Conservation (phyloP, 306 rosid genomes). For the Mucuna pruriens region DNA sequence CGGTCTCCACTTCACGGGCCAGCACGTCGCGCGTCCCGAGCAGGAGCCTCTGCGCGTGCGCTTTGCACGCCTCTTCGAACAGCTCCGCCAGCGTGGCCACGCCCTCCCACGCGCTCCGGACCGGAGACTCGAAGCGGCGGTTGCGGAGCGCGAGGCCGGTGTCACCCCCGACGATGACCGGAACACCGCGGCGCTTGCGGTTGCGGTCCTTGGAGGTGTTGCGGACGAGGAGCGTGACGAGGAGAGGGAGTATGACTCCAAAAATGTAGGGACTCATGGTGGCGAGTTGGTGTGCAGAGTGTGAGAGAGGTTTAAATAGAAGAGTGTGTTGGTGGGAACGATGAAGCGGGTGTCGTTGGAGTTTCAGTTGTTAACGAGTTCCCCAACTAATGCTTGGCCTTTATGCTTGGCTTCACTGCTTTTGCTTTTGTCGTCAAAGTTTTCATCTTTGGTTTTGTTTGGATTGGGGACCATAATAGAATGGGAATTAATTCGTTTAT, state of each 20-base stretch:
- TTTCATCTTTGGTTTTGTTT: neutral
- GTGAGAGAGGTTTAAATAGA: neutral
- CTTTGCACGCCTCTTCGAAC: constrained; percentile 70
- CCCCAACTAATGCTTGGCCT: neutral
- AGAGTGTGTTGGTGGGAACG: constrained; percentile 46
- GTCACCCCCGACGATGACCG: constrained; percentile 58
- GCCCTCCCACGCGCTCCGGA: constrained; percentile 80
- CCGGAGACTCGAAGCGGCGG: constrained; percentile 55
- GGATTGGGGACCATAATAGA: too few species aligned
- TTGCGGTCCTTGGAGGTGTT: constrained; percentile 46
- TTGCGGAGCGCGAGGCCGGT: constrained; percentile 66
- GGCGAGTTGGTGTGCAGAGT: neutral
- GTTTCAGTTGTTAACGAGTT: constrained; percentile 42
- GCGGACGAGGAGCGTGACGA: constrained; percentile 62
- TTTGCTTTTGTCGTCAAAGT: neutral
- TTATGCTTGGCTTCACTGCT: neutral
- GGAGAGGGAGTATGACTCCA: constrained; percentile 70
- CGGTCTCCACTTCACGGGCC: constrained; percentile 55
- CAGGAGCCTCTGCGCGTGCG: constrained; percentile 47
- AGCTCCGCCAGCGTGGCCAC: constrained; percentile 81
- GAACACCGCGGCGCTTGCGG: constrained; percentile 62
- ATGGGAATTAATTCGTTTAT: too few species aligned
- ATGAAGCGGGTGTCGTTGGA: constrained; percentile 34
- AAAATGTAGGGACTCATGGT: constrained; percentile 75
- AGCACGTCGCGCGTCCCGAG: constrained; percentile 78